Evolutionary conservation across 2,329 filamentous ascomycete species (phyloP), one percentile per base, ranked within the genome.

Genomic region (Trichoderma pleuroti): DNA sequence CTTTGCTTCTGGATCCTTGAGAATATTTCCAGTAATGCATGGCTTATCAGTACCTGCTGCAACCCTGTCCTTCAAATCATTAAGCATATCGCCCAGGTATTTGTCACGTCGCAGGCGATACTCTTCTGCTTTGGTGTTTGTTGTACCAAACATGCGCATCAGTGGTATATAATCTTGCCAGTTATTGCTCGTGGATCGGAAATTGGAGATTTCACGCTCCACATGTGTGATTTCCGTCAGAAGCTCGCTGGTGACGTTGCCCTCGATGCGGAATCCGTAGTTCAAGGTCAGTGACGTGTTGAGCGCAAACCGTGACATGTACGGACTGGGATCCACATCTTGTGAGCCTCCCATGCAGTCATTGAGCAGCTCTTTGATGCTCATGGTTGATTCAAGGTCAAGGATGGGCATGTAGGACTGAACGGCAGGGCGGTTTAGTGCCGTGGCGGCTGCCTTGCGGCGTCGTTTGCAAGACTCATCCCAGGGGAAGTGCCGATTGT

Each of bases 161-260:
- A 94, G 76, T 0, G 93, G 92, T n/a, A 96, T 88, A 74, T 95
- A 95, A 76, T 96, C 93, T 76, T 93, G 91, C 88, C 91, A 93
- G 78, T 95, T 95, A 77, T 94, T 93, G 75, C 90, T 93, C 0
- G 92, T 95, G 30, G 88, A 92, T 61, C 93, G 84, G 77, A 94
- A 91, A 75, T 92, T 92, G 67, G 90, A 91, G 28, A 96, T 89
- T 6, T 89, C 90, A 34, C 92, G 86, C 78, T 95, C 93, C 4
- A 95, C 92, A 60, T 90, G 84, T 0, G 90, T 88, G 70, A 96
- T 94, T 77, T 95, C 93, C 24, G 87, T 83, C 7, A 95, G 84
- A 9, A 94, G 82, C 49, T 86, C 82, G 73, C 91, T 87, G 71
- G 93, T 84, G 59, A 92, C 86, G 73, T 90, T 88, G 0, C 91